phyloP scores from a whole-genome alignment of 2,329 filamentous ascomycete species.

The Colletotrichum euphorbiae region DNA sequence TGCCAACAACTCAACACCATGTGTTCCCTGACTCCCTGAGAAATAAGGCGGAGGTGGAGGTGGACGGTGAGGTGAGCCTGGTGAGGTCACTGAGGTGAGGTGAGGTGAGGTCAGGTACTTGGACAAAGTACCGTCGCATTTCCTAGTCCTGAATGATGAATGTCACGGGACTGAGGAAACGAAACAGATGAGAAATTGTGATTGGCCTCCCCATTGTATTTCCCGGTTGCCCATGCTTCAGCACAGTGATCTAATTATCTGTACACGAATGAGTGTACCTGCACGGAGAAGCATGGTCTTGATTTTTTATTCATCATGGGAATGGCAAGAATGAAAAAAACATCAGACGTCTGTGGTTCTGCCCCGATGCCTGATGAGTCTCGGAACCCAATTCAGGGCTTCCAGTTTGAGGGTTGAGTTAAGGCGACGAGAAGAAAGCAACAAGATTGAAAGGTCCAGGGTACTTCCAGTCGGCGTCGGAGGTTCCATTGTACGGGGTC shows the following conservation, averaged over 20 bases:
- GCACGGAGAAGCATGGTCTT: too few species aligned
- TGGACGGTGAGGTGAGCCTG: too few species aligned
- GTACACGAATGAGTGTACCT: too few species aligned
- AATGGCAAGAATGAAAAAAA: background rate
- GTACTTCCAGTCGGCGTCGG: background rate
- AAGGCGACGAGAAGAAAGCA: too few species aligned
- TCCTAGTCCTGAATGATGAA: constrained; percentile 4
- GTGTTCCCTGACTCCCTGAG: too few species aligned
- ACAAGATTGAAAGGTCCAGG: too few species aligned
- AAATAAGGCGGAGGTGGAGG: too few species aligned
- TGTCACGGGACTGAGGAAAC: constrained; percentile 32
- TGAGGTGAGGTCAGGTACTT: background rate
- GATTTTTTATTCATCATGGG: background rate
- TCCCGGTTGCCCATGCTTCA: background rate
- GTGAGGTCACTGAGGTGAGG: too few species aligned
- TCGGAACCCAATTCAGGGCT: background rate
- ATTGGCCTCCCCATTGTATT: constrained; percentile 13
- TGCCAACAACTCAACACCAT: background rate
- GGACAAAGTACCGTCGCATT: constrained; percentile 1
- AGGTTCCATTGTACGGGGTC: background rate
- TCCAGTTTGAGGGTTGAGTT: too few species aligned
- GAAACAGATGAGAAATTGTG: constrained; percentile 17
- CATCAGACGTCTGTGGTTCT: background rate
- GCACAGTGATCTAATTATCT: too few species aligned
- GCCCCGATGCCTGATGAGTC: background rate